Evolutionary conservation across 768 basidiomycete species (phyloP).

Genomic region (Tricholoma hemisulphureum): DNA sequence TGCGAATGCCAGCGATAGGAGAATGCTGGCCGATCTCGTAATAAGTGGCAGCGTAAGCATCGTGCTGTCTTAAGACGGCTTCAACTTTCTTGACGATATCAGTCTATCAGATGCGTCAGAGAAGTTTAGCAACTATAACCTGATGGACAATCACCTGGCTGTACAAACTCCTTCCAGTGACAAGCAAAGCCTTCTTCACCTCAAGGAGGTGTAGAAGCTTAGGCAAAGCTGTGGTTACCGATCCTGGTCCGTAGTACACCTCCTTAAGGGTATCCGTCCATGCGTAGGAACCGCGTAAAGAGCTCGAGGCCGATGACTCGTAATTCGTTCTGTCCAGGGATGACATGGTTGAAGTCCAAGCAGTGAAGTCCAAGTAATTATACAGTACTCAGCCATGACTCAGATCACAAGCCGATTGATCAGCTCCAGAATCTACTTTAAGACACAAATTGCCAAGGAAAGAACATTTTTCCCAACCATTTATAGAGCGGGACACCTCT

Average conservation of each 20-base stretch:
- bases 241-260: slow-evolving; percentile 73
- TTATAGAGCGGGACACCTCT: too few species aligned
- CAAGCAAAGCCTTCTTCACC: slow-evolving; percentile 62
- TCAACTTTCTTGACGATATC: slow-evolving; percentile 58
- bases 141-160: slow-evolving; percentile 46
- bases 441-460: too few species aligned
- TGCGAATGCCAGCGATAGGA: slow-evolving; percentile 63
- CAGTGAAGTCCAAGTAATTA: too few species aligned
- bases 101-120: slow-evolving; percentile 40
- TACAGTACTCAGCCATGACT: too few species aligned
- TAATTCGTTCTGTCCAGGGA: not conserved
- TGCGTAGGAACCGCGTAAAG: slow-evolving; percentile 56
- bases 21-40: slow-evolving; percentile 72
- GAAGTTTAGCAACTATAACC: not conserved
- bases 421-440: too few species aligned
- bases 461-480: too few species aligned
- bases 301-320: slow-evolving; percentile 5
- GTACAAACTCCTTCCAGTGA: slow-evolving; percentile 69
- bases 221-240: slow-evolving; percentile 58
- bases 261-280: slow-evolving; percentile 68
- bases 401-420: too few species aligned
- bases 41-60: slow-evolving; percentile 68
- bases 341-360: not conserved
- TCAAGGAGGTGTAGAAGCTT: slow-evolving; percentile 53
- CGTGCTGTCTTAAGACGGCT: slow-evolving; percentile 50